Conservation (phyloP, 2,329 filamentous ascomycete genomes). For the Colletotrichum tabaci region DNA sequence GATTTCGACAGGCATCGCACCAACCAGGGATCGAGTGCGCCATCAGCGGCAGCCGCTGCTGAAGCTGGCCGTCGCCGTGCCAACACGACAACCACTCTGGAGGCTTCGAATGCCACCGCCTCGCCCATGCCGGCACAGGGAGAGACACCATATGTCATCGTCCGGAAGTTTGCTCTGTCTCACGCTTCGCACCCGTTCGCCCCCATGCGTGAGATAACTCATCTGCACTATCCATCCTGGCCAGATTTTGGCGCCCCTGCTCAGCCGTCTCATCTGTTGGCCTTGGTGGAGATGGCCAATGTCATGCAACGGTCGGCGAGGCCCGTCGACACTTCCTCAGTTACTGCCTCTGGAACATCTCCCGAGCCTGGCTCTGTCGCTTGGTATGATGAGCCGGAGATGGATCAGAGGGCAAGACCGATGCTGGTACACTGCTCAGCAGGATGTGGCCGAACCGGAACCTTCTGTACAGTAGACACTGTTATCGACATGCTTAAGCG, state of each 20-base stretch:
- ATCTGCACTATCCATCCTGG: slow-evolving; percentile 96
- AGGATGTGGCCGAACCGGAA: slow-evolving; percentile 94
- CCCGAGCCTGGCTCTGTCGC: slow-evolving; percentile 54
- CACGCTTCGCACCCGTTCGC: slow-evolving; percentile 85
- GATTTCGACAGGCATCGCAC: slow-evolving; percentile 72
- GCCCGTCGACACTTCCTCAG: slow-evolving; percentile 61
- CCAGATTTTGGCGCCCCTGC: slow-evolving; percentile 96
- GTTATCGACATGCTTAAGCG: slow-evolving; percentile 97
- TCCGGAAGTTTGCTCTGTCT: slow-evolving; percentile 89
- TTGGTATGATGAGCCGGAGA: slow-evolving; percentile 74
- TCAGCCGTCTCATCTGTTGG: slow-evolving; percentile 87
- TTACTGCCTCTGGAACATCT: slow-evolving; percentile 50
- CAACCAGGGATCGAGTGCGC: slow-evolving; percentile 42
- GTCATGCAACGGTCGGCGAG: slow-evolving; percentile 75
- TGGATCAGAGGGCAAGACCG: slow-evolving; percentile 70
- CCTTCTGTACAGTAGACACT: slow-evolving; percentile 96
- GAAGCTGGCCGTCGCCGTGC: slow-evolving; percentile 48
- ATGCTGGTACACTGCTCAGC: slow-evolving; percentile 96
- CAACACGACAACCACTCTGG: slow-evolving; percentile 51
- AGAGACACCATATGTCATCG: slow-evolving; percentile 82
- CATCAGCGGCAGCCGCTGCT: slow-evolving; percentile 36
- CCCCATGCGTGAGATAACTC: slow-evolving; percentile 91
- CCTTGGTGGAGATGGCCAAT: slow-evolving; percentile 90
- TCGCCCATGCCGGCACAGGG: slow-evolving; percentile 49
- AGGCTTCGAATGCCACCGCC: slow-evolving; percentile 46